Evolutionary conservation across 2,329 filamentous ascomycete species (phyloP), one percentile per base, ranked within the genome.

Genomic region (Arthrobotrys conoides): DNA sequence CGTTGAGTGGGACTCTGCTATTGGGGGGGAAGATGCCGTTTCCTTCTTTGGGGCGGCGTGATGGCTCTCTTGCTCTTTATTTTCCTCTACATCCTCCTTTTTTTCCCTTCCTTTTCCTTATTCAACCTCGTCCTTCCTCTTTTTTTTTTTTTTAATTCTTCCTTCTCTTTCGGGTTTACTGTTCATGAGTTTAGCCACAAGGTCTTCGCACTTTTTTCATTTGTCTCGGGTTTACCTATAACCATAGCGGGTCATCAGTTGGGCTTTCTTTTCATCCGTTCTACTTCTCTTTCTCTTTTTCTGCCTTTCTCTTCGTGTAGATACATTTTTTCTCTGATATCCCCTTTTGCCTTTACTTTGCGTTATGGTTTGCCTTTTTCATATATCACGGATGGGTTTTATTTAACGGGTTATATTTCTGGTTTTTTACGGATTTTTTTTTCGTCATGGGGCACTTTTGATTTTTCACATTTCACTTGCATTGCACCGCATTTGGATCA

Each of bases 301-400:
- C 16, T 30, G 1, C 5, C 33, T 30, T 38, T 36, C 69, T 12
- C 20, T 69, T 69, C 65, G 4, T 69, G 49, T 69, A 48, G 44
- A 69, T 69, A 69, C 49, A 30, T 30, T 30, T n/a, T 67, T 51
- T n/a, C 27, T 44, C 14, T 14, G 22, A 24, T 53, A 69, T 59
- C 30, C 44, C 44, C 36, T 61, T 70, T 61, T 22, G 38, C 36
- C 33, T 48, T 51, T 38, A 8, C 51, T 38, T 61, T 38, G 1
- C 30, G 18, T 51, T 51, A 24, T 24, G 48, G 20, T 6, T 51
- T 24, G n/a, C 44, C 14, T n/a, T 46, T 46, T 51, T 24, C 22
- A 51, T 51, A 51, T 51, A 51, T 12, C 48, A 51, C 10, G 9
- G 14, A 24, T 6, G 51, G 14, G 3, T 55, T 18, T 55, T n/a